Conservation (phyloP, 108 stramenopile genomes). For the Pseudonitzschia multiseries region DNA sequence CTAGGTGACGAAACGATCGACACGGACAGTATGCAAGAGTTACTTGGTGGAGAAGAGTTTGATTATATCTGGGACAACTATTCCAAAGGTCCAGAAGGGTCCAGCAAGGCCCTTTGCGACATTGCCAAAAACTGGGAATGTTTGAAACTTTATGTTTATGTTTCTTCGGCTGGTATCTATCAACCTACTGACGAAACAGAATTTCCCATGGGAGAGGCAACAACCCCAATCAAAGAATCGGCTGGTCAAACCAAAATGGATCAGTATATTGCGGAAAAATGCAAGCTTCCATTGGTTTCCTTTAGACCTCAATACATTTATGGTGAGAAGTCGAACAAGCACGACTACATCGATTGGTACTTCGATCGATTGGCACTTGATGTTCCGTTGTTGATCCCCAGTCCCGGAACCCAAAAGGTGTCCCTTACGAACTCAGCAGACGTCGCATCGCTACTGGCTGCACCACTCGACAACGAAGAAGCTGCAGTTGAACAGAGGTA, state of each 20-base stretch:
- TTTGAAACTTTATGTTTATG: slow-evolving; percentile 72
- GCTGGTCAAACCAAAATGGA: slow-evolving; percentile 74
- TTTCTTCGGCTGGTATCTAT: slow-evolving; percentile 80
- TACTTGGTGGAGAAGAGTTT: slow-evolving; percentile 51
- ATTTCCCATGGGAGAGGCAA: slow-evolving; percentile 78
- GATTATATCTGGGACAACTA: slow-evolving; percentile 89
- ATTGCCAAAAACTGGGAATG: slow-evolving; percentile 65
- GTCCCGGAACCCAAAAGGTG: slow-evolving; percentile 77
- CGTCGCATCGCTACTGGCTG: slow-evolving; percentile 72
- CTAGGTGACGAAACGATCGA: slow-evolving; percentile 72
- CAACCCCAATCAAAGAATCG: slow-evolving; percentile 72
- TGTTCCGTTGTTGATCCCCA: slow-evolving; percentile 71
- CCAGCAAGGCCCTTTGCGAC: slow-evolving; percentile 68
- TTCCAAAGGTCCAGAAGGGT: slow-evolving; percentile 67
- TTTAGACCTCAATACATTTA: slow-evolving; percentile 86
- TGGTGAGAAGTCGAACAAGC: slow-evolving; percentile 79
- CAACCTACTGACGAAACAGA: slow-evolving; percentile 45
- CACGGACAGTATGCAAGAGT: slow-evolving; percentile 46
- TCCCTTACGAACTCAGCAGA: slow-evolving; percentile 79
- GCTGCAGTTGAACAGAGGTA: slow-evolving; percentile 72
- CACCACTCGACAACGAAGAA: slow-evolving; percentile 68
- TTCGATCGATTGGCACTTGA: slow-evolving; percentile 70
- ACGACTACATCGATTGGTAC: slow-evolving; percentile 86
- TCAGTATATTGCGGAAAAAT: slow-evolving; percentile 56
- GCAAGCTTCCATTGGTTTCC: slow-evolving; percentile 68